A percentile compares a stretch with the other conserved stretches of the same genome.
phyloP scores from a whole-genome alignment of 257 asterid species.

The Ligustrum vulgare region DNA sequence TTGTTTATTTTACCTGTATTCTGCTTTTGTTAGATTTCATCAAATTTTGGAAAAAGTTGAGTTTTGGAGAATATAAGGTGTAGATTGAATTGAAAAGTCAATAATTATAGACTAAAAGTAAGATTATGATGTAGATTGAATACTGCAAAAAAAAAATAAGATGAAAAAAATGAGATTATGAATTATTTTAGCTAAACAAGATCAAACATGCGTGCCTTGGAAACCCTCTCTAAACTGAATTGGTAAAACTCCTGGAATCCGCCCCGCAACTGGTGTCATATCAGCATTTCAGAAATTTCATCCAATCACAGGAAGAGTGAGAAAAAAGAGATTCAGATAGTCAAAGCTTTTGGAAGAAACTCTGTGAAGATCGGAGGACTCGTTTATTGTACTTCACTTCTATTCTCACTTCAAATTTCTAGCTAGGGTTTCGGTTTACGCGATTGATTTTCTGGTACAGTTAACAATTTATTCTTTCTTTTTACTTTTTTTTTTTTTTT shows the following conservation, averaged over 20 bases:
- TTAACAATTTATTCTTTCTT: conserved; percentile 15
- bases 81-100: no score
- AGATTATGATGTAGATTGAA: no score
- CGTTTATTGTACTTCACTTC: conserved; percentile 13
- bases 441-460: conserved; percentile 34
- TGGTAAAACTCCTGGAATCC: conserved; percentile 58
- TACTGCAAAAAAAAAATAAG: no score
- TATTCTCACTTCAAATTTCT: conserved; percentile 7
- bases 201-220: no score
- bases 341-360: conserved; percentile 52
- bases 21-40: no score
- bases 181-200: no score
- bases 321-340: conserved; percentile 15
- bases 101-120: no score
- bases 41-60: no score
- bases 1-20: no score
- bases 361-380: conserved; percentile 24
- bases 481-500: no score
- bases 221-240: conserved; percentile 40
- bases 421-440: conserved; percentile 20
- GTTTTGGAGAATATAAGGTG: no score
- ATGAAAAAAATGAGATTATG: no score
- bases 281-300: conserved; percentile 20
- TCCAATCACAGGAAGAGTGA: conserved; percentile 13
- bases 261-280: conserved; percentile 27